phyloP scores from a whole-genome alignment of 2,329 filamentous ascomycete genomes.

The Cladosporium oxysporum region DNA sequence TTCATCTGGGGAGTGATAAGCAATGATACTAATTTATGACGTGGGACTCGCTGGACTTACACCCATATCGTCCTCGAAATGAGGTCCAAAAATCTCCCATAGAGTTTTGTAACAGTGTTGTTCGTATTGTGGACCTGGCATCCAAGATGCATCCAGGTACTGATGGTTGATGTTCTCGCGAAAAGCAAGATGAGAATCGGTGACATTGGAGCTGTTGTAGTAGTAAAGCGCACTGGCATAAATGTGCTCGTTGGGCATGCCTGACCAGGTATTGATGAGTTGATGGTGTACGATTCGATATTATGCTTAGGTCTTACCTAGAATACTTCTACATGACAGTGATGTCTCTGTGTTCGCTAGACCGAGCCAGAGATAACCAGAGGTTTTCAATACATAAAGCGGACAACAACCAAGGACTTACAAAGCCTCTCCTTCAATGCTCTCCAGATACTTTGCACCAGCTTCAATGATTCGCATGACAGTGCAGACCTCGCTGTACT shows the following conservation, averaged over 20 bases:
- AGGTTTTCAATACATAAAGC: no score
- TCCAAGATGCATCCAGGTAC: background rate
- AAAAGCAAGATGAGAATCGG: slow-evolving; percentile 54
- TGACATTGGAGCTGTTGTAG: slow-evolving; percentile 62
- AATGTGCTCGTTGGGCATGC: slow-evolving; percentile 61
- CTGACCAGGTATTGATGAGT: background rate
- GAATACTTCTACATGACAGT: background rate
- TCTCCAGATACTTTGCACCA: slow-evolving; percentile 6
- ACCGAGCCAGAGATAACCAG: background rate
- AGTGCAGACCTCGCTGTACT: slow-evolving; percentile 3
- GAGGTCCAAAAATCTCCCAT: background rate
- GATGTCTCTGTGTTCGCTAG: background rate
- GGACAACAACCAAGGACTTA: background rate
- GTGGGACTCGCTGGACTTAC: background rate
- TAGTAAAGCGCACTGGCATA: slow-evolving; percentile 64
- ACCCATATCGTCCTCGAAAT: background rate
- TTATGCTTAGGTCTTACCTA: background rate
- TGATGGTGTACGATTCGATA: no score
- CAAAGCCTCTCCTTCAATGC: background rate
- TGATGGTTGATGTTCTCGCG: slow-evolving; percentile 36
- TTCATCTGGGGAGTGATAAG: background rate
- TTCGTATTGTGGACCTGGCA: background rate
- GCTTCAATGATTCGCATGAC: slow-evolving; percentile 9
- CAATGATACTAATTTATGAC: background rate
- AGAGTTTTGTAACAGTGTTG: background rate